phyloP scores from a whole-genome alignment of 2,329 filamentous ascomycete genomes.

The Orbilia javanica region DNA sequence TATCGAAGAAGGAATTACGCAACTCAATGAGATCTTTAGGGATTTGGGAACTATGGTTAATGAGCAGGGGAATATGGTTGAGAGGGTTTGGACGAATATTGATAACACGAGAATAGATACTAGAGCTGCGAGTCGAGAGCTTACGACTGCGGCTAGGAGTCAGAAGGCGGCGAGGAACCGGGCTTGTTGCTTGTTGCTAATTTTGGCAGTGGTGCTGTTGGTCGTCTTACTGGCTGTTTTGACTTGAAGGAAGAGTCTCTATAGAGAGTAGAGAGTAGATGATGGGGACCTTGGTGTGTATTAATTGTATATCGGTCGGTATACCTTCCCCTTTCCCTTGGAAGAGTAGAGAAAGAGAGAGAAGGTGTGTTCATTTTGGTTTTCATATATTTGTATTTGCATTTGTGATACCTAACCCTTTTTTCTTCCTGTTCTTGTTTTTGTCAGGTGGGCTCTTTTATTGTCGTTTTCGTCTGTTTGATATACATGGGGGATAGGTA shows the following conservation, averaged over 20 bases:
- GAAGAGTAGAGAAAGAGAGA: slow-evolving; percentile 1
- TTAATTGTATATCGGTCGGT: neutral
- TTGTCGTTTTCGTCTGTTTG: neutral
- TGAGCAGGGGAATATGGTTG: slow-evolving; percentile 90
- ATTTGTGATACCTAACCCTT: slow-evolving; percentile 7
- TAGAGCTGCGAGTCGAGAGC: slow-evolving; percentile 84
- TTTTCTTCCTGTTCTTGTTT: neutral
- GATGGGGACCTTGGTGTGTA: neutral
- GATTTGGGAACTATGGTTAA: slow-evolving; percentile 98
- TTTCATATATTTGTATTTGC: neutral
- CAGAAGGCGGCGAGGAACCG: slow-evolving; percentile 96
- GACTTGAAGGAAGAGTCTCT: slow-evolving; percentile 4
- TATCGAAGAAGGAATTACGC: slow-evolving; percentile 95
- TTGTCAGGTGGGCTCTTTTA: neutral
- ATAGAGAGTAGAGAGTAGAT: neutral
- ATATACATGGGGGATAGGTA: neutral
- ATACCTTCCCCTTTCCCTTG: neutral
- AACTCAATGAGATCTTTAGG: slow-evolving; percentile 95
- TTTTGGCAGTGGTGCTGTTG: slow-evolving; percentile 87
- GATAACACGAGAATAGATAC: slow-evolving; percentile 85
- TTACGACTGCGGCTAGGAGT: slow-evolving; percentile 86
- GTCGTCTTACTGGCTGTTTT: slow-evolving; percentile 86
- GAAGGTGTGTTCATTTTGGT: too few species aligned
- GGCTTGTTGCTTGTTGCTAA: slow-evolving; percentile 89
- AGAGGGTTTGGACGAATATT: slow-evolving; percentile 89